Evolutionary conservation across 257 asterid species (phyloP), one percentile per base, ranked within the genome.

Genomic region (Phtheirospermum japonicum): DNA sequence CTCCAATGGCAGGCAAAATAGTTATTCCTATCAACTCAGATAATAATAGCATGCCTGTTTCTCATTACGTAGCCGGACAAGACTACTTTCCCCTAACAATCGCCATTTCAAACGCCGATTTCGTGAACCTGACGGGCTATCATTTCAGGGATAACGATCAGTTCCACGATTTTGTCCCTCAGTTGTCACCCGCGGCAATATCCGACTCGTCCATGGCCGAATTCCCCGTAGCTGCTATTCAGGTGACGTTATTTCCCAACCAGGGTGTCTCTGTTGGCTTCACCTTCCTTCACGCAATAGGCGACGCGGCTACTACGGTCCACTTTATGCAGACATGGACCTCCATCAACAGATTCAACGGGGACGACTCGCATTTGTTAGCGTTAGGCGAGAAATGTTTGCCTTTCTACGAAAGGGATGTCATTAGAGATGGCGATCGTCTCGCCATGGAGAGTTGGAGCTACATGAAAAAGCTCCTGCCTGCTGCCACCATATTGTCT

Each of bases 231-330:
- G 0, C 23, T 5, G 30, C 62, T 12, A 16, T 68, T 16, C 73
- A 68, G 7, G 62, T 58, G 17, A 59, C 73, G 0, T 11, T 68
- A 11, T 68, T 68, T 60, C 73, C 67, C n/a, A 30, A 51, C n/a
- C 30, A 54, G n/a, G 70, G 62, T 4, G 17, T 65, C 19, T 13
- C 32, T 17, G 23, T 68, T 0, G 73, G 69, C 43, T 1, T 54
- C 37, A 63, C 48, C 6, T 0, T 2, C 6, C 51, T 32, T 5
- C 69, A 63, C 17, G 12, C 64, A n/a, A 26, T 70, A 1, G 5
- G 18, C 9, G 74, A 70, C 4, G 65, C 17, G 7, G 5, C 11
- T 0, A n/a, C 10, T 0, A 5, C 55, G 23, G 0, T 55, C 9
- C 9, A 4, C 54, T 70, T 63, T 23, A 0, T 20, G 0, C 17